phyloP scores from a whole-genome alignment of 2,329 filamentous ascomycete genomes.

The Neofusicoccum ribis region DNA sequence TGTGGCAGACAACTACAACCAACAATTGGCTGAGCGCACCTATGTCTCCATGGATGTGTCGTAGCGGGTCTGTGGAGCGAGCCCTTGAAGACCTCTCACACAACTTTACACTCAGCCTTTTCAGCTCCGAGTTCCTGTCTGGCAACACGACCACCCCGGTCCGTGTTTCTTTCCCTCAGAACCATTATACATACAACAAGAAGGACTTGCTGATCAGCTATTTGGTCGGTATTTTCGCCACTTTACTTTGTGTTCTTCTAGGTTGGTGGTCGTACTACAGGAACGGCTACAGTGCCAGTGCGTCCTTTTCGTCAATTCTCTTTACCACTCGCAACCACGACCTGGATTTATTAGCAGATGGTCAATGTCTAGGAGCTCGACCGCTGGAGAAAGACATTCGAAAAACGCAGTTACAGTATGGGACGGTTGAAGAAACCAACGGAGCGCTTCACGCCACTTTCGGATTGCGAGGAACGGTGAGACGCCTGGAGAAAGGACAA shows the following conservation, averaged over 20 bases:
- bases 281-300: constrained; percentile 5
- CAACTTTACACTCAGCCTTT: constrained; percentile 3
- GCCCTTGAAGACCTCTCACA: not conserved
- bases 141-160: not conserved
- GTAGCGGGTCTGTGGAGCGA: not conserved
- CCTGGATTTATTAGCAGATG: not conserved
- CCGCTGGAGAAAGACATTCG: not conserved
- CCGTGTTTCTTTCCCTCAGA: not conserved
- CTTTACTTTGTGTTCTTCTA: not conserved
- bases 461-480: not conserved
- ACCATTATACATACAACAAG: not conserved
- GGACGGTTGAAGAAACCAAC: not conserved
- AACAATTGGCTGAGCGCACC: not conserved
- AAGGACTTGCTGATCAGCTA: not conserved
- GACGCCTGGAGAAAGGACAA: not conserved
- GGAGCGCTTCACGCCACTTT: not conserved
- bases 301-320: not conserved
- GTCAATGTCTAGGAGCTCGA: not conserved
- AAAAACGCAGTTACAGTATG: not conserved
- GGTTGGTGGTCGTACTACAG: not conserved
- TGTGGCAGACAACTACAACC: too few relatives aligned
- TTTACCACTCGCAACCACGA: not conserved
- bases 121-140: not conserved
- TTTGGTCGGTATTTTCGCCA: not conserved
- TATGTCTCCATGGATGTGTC: constrained; percentile 2